Percentiles rank a stretch among this genome's conserved stretches.
phyloP scores from a whole-genome alignment of 345 rosid species.

The Xanthoceras sorbifolium region DNA sequence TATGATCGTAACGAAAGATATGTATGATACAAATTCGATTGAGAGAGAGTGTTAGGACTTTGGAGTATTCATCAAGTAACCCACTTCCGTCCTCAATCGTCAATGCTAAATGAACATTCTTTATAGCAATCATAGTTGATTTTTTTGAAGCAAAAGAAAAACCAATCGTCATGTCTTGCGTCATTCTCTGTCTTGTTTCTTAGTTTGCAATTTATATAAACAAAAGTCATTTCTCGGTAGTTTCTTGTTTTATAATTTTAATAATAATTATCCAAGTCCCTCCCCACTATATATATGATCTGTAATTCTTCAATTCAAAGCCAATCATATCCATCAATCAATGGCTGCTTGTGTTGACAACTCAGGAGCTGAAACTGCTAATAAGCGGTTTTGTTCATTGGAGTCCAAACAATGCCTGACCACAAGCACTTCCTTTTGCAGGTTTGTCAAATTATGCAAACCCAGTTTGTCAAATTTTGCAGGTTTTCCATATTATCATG shows the following conservation, averaged over 20 bases:
- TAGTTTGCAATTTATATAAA: neutral
- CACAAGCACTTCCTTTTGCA: neutral
- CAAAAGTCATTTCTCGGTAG: neutral
- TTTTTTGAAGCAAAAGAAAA: no score
- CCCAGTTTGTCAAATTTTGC: slow-evolving; percentile 15
- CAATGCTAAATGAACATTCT: neutral
- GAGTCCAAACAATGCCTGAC: neutral
- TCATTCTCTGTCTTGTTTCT: neutral
- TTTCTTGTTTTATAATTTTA: neutral
- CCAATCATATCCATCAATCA: neutral
- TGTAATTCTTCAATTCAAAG: neutral
- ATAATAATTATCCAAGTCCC: neutral
- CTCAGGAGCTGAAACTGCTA: neutral
- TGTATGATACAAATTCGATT: no score
- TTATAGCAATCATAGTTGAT: no score
- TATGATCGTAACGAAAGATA: no score
- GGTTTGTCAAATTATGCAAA: slow-evolving; percentile 8
- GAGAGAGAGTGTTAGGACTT: no score
- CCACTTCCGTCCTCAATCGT: neutral
- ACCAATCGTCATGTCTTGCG: slow-evolving; percentile 12
- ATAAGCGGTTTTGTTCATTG: neutral
- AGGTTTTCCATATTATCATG: neutral
- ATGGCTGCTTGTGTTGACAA: slow-evolving; percentile 24
- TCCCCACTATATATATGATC: neutral
- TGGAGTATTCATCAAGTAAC: no score